These are phyloP conservation scores for Penicillium manginii DNA, from an alignment of 495 filamentous ascomycete species.

Conservation along the genomic window DNA sequence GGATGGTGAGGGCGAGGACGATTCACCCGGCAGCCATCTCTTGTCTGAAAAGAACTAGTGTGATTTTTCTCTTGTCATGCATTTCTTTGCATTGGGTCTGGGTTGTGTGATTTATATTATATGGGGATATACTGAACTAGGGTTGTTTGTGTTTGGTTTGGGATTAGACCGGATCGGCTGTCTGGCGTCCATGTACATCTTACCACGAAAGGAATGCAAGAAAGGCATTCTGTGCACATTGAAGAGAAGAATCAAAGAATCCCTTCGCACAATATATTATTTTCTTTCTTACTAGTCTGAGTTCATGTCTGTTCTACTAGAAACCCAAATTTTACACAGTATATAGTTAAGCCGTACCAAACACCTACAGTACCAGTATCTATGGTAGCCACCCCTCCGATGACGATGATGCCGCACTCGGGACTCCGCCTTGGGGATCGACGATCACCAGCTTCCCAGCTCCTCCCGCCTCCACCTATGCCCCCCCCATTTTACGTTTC, in stretches of 20 bases:
- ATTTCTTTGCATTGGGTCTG: slow-evolving; percentile 17
- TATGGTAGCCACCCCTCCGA: slow-evolving; percentile 12
- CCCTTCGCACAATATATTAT: neutral
- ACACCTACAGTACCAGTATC: too few relatives aligned
- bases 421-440: slow-evolving; percentile 36
- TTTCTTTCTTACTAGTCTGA: neutral
- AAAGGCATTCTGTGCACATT: slow-evolving; percentile 11
- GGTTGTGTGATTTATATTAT: slow-evolving; percentile 9
- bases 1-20: slow-evolving; percentile 23
- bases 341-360: neutral
- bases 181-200: slow-evolving; percentile 20
- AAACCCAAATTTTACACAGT: neutral
- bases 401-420: slow-evolving; percentile 34
- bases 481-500: neutral
- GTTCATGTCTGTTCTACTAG: neutral
- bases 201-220: slow-evolving; percentile 9
- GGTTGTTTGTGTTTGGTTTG: slow-evolving; percentile 12
- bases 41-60: slow-evolving; percentile 27
- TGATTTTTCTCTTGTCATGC: slow-evolving; percentile 2
- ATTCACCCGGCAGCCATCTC: slow-evolving; percentile 20
- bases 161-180: slow-evolving; percentile 10
- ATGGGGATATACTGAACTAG: slow-evolving; percentile 8
- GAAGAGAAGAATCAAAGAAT: neutral
- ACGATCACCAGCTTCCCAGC: slow-evolving; percentile 31
- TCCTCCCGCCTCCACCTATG: slow-evolving; percentile 17